A percentile compares a stretch with the other conserved stretches of the same genome.
Conservation (phyloP, 1,139 yeast genomes). For the Debaryomyces fabryi region DNA sequence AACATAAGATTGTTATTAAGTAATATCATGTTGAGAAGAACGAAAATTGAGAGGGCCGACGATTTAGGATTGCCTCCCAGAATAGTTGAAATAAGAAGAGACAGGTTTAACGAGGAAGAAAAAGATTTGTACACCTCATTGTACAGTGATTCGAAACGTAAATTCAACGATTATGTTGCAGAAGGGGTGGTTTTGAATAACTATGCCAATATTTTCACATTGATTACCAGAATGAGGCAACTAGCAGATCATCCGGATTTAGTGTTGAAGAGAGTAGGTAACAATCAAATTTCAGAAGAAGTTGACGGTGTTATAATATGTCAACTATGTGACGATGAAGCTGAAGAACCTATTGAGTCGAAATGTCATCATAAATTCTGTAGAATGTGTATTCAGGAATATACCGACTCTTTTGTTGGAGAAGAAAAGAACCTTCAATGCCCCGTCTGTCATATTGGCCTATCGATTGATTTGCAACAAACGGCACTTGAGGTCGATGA, state of each 20-base stretch:
- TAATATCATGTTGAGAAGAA: conserved; percentile 88
- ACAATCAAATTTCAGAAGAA: conserved; percentile 37
- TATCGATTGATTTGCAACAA: conserved; percentile 86
- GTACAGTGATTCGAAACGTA: conserved; percentile 83
- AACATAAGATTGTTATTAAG: conserved; percentile 72
- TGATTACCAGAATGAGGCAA: conserved; percentile 96
- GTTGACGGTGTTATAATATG: conserved; percentile 75
- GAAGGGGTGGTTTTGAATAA: conserved; percentile 94
- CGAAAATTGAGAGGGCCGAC: conserved; percentile 94
- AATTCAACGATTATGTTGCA: conserved; percentile 85
- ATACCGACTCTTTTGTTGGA: conserved; percentile 80
- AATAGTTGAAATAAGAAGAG: conserved; percentile 83
- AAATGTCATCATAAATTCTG: conserved; percentile 94
- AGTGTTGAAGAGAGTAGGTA: conserved; percentile 70
- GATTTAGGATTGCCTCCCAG: conserved; percentile 97
- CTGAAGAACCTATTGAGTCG: conserved; percentile 95
- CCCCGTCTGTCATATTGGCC: conserved; percentile 93
- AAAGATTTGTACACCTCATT: conserved; percentile 86
- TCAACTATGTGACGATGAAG: conserved; percentile 94
- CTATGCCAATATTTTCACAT: conserved; percentile 93
- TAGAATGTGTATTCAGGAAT: conserved; percentile 87
- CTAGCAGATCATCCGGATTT: conserved; percentile 97
- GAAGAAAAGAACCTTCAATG: conserved; percentile 65
- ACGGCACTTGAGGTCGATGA: conserved; percentile 82
- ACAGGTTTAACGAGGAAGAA: conserved; percentile 89